Base-by-base conservation (phyloP, 768 basidiomycete genomes). In the Calocybe gangraenosa region DNA sequence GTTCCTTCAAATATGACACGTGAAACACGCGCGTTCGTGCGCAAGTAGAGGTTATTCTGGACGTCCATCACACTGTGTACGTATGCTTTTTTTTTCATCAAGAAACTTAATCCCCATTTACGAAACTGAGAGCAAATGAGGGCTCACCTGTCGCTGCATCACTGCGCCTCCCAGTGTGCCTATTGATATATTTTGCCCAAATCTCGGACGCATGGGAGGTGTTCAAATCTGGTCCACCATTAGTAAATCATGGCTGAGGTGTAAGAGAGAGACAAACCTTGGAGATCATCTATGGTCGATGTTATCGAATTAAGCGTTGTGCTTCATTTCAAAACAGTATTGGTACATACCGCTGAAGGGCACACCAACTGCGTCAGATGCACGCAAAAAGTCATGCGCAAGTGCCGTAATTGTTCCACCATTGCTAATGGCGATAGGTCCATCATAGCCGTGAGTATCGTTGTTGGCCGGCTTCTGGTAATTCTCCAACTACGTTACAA, bases 111-210 rank as follows among this genome's bases (percentile, higher is more conserved):
- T 37, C 23, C 45, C 21, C 6, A 11, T 31, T 21, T 3, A 6
- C 25, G 19, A 3, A 21, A 21, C 2, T 15, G 32, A 9, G 33
- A 19, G 6, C 6, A 11, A 6, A 6, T 17, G 50, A 18, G 15
- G 18, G 50, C 58, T 25, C 55, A 78, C 79, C 81, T 36, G 81
- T 82, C 2, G 83, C 81, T 38, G 83, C 82, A 52, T 86, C 84
- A 49, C 80, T 82, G 40, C 82, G 79, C 50, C 84, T 69, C 47
- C 84, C 84, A 28, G 82, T 85, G 57, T 83, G 76, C 53, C 81
- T 73, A 62, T 84, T 84, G 71, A 86, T 82, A 57, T 84, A 86
- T 59, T 86, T 85, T 40, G 82, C 82, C 83, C 82, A 84, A 45
- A 84, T 81, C 60, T 84, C 84, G 44, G 82, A 74, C 18, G 68